These are phyloP conservation scores for Aspergillus sclerotialis DNA, from an alignment of 2,329 filamentous ascomycete genomes.

Conservation along the genomic window DNA sequence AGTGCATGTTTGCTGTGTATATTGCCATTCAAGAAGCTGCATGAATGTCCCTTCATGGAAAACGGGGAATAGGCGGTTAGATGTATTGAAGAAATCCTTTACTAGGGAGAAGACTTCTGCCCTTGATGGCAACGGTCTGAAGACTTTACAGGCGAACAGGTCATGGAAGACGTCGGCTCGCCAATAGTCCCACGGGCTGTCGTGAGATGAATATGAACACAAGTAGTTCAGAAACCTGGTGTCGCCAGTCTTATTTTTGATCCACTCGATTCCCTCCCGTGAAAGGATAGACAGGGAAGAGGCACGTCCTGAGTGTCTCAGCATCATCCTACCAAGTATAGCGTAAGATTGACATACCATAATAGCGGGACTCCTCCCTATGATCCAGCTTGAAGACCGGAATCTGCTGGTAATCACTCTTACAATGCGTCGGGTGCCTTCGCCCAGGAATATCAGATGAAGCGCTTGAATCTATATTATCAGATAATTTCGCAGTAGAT, in stretches of 20 bases:
- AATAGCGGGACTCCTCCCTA: slow-evolving; percentile 83
- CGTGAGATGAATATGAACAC: slow-evolving; percentile 69
- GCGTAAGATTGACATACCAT: slow-evolving; percentile 31
- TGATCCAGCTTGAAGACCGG: slow-evolving; percentile 83
- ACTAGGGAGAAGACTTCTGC: slow-evolving; percentile 77
- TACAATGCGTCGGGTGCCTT: slow-evolving; percentile 33
- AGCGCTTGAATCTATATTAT: slow-evolving; percentile 16
- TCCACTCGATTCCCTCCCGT: slow-evolving; percentile 92
- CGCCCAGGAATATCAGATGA: slow-evolving; percentile 7
- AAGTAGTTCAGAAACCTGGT: slow-evolving; percentile 84
- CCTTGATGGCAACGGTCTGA: slow-evolving; percentile 72
- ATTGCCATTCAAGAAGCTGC: slow-evolving; percentile 89
- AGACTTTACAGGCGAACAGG: slow-evolving; percentile 75
- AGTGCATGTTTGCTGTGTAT: slow-evolving; percentile 82
- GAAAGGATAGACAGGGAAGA: slow-evolving; percentile 96
- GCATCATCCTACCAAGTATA: not conserved
- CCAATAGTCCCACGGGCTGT: slow-evolving; percentile 89
- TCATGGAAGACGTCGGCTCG: slow-evolving; percentile 93
- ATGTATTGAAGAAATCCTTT: slow-evolving; percentile 89
- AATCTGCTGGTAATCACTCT: slow-evolving; percentile 51
- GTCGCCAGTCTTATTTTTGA: slow-evolving; percentile 93
- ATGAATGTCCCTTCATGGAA: slow-evolving; percentile 96
- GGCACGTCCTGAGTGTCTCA: slow-evolving; percentile 60
- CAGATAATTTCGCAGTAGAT: slow-evolving; percentile 1
- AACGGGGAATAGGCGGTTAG: slow-evolving; percentile 94